phyloP scores from a whole-genome alignment of 108 stramenopile genomes.

The Cyclostephanos tholiformis region DNA sequence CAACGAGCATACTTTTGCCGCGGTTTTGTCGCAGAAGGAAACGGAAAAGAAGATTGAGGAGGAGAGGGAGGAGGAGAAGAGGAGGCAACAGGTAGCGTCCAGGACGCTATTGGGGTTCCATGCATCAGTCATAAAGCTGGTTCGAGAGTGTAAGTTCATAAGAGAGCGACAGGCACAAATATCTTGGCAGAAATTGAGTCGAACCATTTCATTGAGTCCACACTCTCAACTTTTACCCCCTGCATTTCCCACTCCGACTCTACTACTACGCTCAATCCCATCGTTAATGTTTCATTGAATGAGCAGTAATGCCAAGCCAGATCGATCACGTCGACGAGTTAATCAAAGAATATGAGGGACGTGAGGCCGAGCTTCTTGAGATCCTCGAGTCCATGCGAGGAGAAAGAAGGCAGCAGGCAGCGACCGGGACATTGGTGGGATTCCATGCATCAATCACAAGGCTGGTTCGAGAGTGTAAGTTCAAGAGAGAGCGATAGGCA shows the following conservation, averaged over 20 bases:
- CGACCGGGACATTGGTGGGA: background rate
- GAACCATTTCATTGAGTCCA: too few relatives aligned
- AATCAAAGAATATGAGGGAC: constrained; percentile 29
- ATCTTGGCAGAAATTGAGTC: background rate
- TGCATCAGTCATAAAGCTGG: constrained; percentile 20
- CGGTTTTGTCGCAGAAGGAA: background rate
- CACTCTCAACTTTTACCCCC: background rate
- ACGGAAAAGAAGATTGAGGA: background rate
- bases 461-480: constrained; percentile 28
- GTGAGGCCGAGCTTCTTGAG: constrained; percentile 25
- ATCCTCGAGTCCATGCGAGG: constrained; percentile 29
- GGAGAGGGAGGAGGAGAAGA: background rate
- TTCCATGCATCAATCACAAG: constrained; percentile 16
- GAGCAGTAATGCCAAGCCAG: constrained; percentile 25
- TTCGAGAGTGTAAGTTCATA: constrained; percentile 19
- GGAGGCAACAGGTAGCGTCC: background rate
- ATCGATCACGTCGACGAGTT: constrained; percentile 24
- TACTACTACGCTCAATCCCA: background rate
- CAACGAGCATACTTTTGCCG: background rate
- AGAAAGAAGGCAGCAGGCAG: background rate
- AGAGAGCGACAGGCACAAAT: background rate
- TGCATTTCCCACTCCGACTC: background rate
- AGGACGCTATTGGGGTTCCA: constrained; percentile 15
- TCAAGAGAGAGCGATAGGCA: background rate
- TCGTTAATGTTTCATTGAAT: background rate